These are phyloP conservation scores for Adansonia rubrostipa DNA, from an alignment of 441 rosid species.

Conservation along the genomic window DNA sequence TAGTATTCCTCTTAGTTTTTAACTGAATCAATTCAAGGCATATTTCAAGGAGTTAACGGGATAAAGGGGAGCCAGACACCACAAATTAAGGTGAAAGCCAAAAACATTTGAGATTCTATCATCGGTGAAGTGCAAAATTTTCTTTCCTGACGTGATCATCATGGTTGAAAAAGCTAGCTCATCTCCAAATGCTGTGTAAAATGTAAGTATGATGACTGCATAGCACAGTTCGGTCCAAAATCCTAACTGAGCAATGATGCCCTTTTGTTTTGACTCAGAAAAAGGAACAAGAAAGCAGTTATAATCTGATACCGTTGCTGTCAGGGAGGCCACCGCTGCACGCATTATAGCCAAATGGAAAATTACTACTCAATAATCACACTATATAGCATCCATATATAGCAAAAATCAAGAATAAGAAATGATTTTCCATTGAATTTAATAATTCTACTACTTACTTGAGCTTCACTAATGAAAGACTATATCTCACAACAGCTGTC, in stretches of 20 bases:
- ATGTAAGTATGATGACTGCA: slow-evolving; percentile 2
- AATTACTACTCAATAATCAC: neutral
- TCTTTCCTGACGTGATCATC: slow-evolving; percentile 1
- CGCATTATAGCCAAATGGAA: neutral
- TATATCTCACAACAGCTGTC: neutral
- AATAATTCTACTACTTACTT: neutral
- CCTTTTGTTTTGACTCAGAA: slow-evolving; percentile 21
- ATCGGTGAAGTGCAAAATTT: neutral
- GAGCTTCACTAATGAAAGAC: neutral
- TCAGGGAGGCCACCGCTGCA: neutral
- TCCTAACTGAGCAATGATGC: slow-evolving; percentile 1
- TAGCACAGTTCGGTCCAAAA: slow-evolving; percentile 14
- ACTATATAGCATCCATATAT: neutral
- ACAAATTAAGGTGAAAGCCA: slow-evolving; percentile 13
- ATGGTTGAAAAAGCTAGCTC: neutral
- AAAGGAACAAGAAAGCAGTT: neutral
- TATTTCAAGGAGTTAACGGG: neutral
- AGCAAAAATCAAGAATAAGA: neutral
- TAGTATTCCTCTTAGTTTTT: neutral
- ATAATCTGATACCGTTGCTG: neutral
- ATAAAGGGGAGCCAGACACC: neutral
- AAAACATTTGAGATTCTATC: slow-evolving; percentile 8
- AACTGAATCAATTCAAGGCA: slow-evolving; percentile 14
- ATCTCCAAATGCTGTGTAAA: neutral
- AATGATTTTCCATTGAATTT: neutral